Evolutionary conservation across 306 rosid genomes (phyloP).

Genomic region (Neltuma alba): DNA sequence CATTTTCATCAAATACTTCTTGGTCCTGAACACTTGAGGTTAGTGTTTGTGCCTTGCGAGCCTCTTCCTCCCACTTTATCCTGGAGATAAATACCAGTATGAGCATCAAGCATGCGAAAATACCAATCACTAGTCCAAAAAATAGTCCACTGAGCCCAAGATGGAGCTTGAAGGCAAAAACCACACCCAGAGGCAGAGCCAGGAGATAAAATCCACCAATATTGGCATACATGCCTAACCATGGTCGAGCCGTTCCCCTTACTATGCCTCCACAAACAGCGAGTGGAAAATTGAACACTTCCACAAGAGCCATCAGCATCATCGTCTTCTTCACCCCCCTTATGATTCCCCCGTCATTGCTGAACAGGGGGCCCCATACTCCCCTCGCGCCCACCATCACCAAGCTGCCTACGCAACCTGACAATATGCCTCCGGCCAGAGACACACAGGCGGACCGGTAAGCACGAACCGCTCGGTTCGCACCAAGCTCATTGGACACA

Average conservation of each 20-base stretch:
- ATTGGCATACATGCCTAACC: slow-evolving; percentile 77
- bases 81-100: slow-evolving; percentile 50
- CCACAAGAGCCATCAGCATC: slow-evolving; percentile 77
- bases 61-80: slow-evolving; percentile 69
- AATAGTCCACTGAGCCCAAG: slow-evolving; percentile 72
- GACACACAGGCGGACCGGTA: slow-evolving; percentile 59
- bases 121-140: slow-evolving; percentile 63
- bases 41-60: slow-evolving; percentile 52
- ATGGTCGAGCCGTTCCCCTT: slow-evolving; percentile 77
- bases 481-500: slow-evolving; percentile 77
- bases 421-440: slow-evolving; percentile 42
- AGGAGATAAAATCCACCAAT: slow-evolving; percentile 77
- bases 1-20: slow-evolving; percentile 35
- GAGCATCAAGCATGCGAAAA: slow-evolving; percentile 47
- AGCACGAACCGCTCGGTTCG: slow-evolving; percentile 56
- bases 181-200: slow-evolving; percentile 71
- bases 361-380: slow-evolving; percentile 75
- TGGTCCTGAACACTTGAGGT: slow-evolving; percentile 24
- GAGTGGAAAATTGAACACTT: slow-evolving; percentile 77
- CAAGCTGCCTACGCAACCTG: slow-evolving; percentile 61
- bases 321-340: slow-evolving; percentile 71
- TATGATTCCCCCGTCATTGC: slow-evolving; percentile 53
- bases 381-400: slow-evolving; percentile 76
- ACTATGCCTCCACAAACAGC: slow-evolving; percentile 83
- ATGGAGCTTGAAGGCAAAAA: slow-evolving; percentile 65